Evolutionary conservation across 1,284 basidiomycete species (phyloP).

Genomic region (Amylostereum areolatum): DNA sequence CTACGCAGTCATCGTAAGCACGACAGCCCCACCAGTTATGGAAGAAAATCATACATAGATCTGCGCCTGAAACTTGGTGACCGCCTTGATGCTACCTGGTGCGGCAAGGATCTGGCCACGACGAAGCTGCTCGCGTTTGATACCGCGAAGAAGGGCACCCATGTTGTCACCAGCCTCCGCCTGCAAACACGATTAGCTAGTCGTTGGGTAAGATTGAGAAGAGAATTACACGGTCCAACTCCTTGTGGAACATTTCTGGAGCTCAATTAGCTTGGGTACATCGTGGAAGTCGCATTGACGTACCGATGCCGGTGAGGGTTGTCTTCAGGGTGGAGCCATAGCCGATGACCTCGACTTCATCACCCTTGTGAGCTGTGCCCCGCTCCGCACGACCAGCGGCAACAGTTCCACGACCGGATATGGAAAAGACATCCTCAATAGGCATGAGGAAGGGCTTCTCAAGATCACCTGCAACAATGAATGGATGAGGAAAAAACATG

Average conservation of each 20-base stretch:
- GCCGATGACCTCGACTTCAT: constrained; percentile 93
- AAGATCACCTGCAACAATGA: constrained; percentile 64
- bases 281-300: constrained; percentile 17
- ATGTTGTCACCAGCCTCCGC: constrained; percentile 99
- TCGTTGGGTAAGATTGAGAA: neutral
- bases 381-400: constrained; percentile 95
- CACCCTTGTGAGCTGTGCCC: constrained; percentile 88
- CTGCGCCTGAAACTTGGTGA: constrained; percentile 92
- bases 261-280: constrained; percentile 4
- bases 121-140: constrained; percentile 95
- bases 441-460: constrained; percentile 98
- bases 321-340: constrained; percentile 85
- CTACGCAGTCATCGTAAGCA: constrained; percentile 27
- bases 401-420: constrained; percentile 97
- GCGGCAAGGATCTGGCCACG: constrained; percentile 91
- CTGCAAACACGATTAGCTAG: constrained; percentile 26
- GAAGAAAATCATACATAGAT: constrained; percentile 61
- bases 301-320: constrained; percentile 92
- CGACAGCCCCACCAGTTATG: constrained; percentile 4
- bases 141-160: constrained; percentile 94
- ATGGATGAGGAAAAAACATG: neutral
- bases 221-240: constrained; percentile 78
- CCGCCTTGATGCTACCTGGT: constrained; percentile 91
- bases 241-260: constrained; percentile 99
- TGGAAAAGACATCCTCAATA: constrained; percentile 97